Base-by-base conservation (phyloP, 371 early-diverging fungal species). In the Mucor saturninus region DNA sequence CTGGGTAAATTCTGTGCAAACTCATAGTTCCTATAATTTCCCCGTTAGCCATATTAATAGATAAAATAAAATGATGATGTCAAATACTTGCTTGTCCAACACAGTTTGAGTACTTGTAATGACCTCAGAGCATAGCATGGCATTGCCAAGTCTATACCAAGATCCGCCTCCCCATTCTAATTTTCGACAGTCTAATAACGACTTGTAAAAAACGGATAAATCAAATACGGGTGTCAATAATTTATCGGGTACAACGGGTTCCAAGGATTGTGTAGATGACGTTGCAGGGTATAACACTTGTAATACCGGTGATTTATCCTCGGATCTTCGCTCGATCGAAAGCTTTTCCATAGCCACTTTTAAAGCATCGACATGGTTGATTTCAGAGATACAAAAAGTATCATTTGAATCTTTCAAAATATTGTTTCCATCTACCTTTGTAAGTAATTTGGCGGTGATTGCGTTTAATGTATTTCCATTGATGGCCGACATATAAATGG, bases 31-130 rank as follows among this genome's bases (percentile, higher is more conserved):
- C 80, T 80, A 51, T 0, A 30, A 10, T 38, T 15, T 8, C 29
- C n/a, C 46, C 21, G 46, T 21, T 21, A 21, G 8, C n/a, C 9
- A 46, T 21, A 45, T 15, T 46, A 46, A 46, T 4, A 46, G 8
- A 46, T 21, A 46, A 21, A 21, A 21, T 21, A 21, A 21, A 21
- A 21, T 21, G 21, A 21, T 21, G 21, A 46, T n/a, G 42, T 13
- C 42, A 13, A 31, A n/a, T 38, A 45, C 64, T 62, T 77, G 86
- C 80, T 89, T 92, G 65, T 95, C 95, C 37, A 96, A 70, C 49
- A 96, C 72, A 6, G 95, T 94, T 73, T 97, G 97, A 1, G 96
- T 97, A 11, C 94, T 94, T 5, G 86, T 80, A 0, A 93, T 78
- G 0, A 88, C 84, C 51, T 91, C 82, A 2, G 89, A 84, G 70